Evolutionary conservation across 2,329 filamentous ascomycete genomes (phyloP), one percentile per base, ranked within the genome.

Genomic region (Penicillium sclerotiorum): DNA sequence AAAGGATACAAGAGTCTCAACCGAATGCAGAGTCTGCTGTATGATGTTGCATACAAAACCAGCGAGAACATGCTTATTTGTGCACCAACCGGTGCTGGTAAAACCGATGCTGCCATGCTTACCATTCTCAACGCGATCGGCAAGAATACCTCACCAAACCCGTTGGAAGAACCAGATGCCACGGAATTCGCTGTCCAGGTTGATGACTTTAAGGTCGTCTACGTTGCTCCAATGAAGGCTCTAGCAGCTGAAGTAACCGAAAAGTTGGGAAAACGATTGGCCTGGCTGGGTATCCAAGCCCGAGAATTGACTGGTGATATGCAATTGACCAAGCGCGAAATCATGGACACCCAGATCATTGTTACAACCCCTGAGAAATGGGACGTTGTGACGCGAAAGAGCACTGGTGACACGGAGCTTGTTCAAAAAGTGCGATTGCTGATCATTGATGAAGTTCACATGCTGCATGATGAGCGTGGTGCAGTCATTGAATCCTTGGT

Each of bases 61-160:
- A 96, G 86, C 65, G 94, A 99, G 73, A 99, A 99, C 61, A 96
- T 99, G 93, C 83, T 99, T 44, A 95, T 99, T 52, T 99, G 94
- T 71, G 94, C 94, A 18, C 94, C 94, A 4, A 99, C 94, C 46
- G 94, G 94, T 83, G 92, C 92, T 53, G 94, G 94, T 84, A 99
- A 99, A 80, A 99, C 94, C 1, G 94, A 99, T 73, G 94, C 93
- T 23, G 95, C 94, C 8, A 95, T 99, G 92, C 80, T 99, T 59
- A 94, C 95, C 0, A 90, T 99, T 50, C 77, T 99, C 50, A 95
- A 96, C 67, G 88, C 89, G 0, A 86, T 99, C 49, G 85, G 89
- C 1, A 92, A 95, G 68, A 93, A 97, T 63, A 82, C 89, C 20
- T 78, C 80, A 1, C 93, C 94, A 0, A 91, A 85, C 58, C 93